These are phyloP conservation scores for Colletotrichum higginsianum DNA, from an alignment of 2,329 filamentous ascomycete genomes.

Conservation along the genomic window DNA sequence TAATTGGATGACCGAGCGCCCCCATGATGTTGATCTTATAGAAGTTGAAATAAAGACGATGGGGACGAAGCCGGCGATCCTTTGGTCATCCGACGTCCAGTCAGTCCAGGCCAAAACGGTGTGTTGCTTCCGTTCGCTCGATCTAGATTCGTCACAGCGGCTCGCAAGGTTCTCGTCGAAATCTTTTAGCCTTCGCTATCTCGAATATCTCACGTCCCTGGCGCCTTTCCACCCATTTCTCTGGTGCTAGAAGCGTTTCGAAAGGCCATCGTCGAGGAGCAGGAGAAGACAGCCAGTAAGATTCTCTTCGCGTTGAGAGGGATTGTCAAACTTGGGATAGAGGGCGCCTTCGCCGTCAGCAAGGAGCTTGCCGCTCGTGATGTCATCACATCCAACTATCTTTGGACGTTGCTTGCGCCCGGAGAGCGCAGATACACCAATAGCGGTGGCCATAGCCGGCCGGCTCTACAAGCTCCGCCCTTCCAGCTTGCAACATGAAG, in stretches of 20 bases:
- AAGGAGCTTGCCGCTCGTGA: slow-evolving; percentile 66
- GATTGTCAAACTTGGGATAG: slow-evolving; percentile 66
- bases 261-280: slow-evolving; percentile 42
- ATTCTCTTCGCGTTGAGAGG: slow-evolving; percentile 41
- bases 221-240: slow-evolving; percentile 46
- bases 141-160: slow-evolving; percentile 45
- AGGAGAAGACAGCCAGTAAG: slow-evolving; percentile 38
- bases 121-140: slow-evolving; percentile 42
- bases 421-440: slow-evolving; percentile 57
- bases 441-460: slow-evolving; percentile 53
- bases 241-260: slow-evolving; percentile 45
- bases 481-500: slow-evolving; percentile 44
- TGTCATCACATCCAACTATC: slow-evolving; percentile 66
- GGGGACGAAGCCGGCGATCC: slow-evolving; percentile 23
- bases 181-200: slow-evolving; percentile 42
- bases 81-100: slow-evolving; percentile 44
- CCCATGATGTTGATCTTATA: slow-evolving; percentile 42
- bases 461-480: slow-evolving; percentile 55
- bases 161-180: slow-evolving; percentile 43
- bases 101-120: slow-evolving; percentile 38
- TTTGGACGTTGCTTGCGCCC: slow-evolving; percentile 67
- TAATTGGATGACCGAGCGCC: slow-evolving; percentile 49
- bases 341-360: slow-evolving; percentile 63
- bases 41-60: slow-evolving; percentile 18
- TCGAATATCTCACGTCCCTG: slow-evolving; percentile 42